Base-by-base conservation (phyloP, 1,284 basidiomycete genomes). In the Naganishia albida region DNA sequence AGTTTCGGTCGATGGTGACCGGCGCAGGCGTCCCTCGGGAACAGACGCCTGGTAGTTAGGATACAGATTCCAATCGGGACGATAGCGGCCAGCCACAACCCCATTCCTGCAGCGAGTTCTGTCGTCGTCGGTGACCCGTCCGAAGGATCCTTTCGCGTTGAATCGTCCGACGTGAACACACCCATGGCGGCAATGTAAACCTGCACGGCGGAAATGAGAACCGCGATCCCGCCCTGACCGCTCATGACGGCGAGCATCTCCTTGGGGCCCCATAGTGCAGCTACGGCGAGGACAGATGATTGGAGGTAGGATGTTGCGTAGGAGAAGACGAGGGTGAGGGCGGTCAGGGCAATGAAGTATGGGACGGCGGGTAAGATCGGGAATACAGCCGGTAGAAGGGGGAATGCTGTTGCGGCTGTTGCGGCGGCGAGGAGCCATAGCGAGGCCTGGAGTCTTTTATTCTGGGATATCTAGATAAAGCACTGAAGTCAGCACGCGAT, bases 191-290 rank as follows among this genome's bases (percentile, higher is more conserved):
- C 76, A 2, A 79, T 65, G 18, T 75, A 50, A 13, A 78, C 64
- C 59, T 80, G 78, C 0, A 72, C 70, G 7, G 65, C 65, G 0
- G 77, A 79, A 15, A 80, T 75, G 1, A 78, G 65, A 12, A 79
- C 75, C 1, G 76, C 78, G 25, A 80, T 77, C 0, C 76, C 77
- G 10, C 78, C 79, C 71, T 79, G 76, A 12, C 78, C 78, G 13
- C 74, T 74, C 75, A 80, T 77, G 59, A 79, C 77, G 23, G 74
- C 76, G n/a, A 77, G 68, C 38, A 76, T 73, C 64, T 76, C 72
- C 16, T 70, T 64, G 8, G 70, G 70, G 6, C 76, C 76, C 71
- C 76, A 75, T 16, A 77, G 64, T 2, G 72, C 68, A 0, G 75
- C 71, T 56, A 77, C 70, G 18, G 75, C 77, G 52, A 79, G 73